phyloP scores from a whole-genome alignment of 2,329 filamentous ascomycete species.

The Nothopassalora personata region DNA sequence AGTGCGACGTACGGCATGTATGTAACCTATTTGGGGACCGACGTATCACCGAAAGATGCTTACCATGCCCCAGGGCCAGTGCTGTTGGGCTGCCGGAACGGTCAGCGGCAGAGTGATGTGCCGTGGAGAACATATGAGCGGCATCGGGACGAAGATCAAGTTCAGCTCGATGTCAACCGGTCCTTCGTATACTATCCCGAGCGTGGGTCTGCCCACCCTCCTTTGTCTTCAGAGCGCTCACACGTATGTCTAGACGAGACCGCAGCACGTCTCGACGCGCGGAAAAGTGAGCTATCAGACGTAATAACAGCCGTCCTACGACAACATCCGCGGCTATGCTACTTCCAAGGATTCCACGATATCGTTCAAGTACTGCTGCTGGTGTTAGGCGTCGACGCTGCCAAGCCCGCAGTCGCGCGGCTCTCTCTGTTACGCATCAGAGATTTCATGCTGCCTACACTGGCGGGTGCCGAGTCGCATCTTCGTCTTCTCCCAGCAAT shows the following conservation, averaged over 20 bases:
- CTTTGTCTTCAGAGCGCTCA: not conserved
- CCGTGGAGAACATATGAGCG: constrained; percentile 60
- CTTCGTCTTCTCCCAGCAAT: constrained; percentile 83
- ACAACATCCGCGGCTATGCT: constrained; percentile 75
- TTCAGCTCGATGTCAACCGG: constrained; percentile 84
- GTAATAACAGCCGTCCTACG: constrained; percentile 79
- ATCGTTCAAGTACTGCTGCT: constrained; percentile 94
- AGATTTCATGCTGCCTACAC: constrained; percentile 93
- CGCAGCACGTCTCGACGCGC: constrained; percentile 60
- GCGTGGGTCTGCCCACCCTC: constrained; percentile 48
- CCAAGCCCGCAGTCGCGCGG: constrained; percentile 63
- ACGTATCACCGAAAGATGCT: not conserved
- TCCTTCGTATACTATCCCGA: constrained; percentile 97
- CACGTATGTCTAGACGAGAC: constrained; percentile 53
- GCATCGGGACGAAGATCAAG: constrained; percentile 88
- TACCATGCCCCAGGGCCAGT: constrained; percentile 54
- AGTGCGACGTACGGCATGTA: constrained; percentile 72
- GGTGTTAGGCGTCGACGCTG: constrained; percentile 62
- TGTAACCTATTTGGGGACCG: constrained; percentile 11
- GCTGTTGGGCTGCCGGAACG: constrained; percentile 39
- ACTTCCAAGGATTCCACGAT: constrained; percentile 98
- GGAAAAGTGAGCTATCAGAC: constrained; percentile 70
- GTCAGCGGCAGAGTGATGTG: constrained; percentile 18
- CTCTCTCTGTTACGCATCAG: constrained; percentile 85
- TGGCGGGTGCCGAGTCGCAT: constrained; percentile 75